Evolutionary conservation across 352 stramenopile genomes (phyloP).

Genomic region (Globisporangium abappressorium): DNA sequence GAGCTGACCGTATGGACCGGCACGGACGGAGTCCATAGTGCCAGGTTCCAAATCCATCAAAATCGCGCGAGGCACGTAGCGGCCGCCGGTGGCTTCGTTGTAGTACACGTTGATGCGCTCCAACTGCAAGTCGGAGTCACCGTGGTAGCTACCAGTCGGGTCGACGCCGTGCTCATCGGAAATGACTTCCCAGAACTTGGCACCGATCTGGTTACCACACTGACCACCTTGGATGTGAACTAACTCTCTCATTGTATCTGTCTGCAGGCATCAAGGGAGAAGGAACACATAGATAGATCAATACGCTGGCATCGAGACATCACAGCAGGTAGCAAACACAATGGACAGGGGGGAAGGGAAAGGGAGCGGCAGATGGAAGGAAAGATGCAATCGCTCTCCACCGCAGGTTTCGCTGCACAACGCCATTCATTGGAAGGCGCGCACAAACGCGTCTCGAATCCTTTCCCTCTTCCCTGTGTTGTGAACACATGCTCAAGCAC

Average conservation of each 20-base stretch:
- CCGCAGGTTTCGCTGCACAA: background rate
- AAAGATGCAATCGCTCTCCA: conserved; percentile 5
- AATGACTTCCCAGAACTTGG: conserved; percentile 98
- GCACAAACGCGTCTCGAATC: background rate
- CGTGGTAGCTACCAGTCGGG: conserved; percentile 91
- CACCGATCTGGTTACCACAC: conserved; percentile 99
- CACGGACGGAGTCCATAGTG: conserved; percentile 98
- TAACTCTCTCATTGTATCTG: conserved; percentile 91
- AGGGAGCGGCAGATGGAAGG: conserved; percentile 1
- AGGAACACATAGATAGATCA: conserved; percentile 5
- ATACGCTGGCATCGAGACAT: background rate
- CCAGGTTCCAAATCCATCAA: conserved; percentile 99
- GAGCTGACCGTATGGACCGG: conserved; percentile 94
- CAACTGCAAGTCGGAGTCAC: conserved; percentile 96
- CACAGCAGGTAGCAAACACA: background rate
- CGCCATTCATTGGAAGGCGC: background rate
- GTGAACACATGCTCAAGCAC: background rate
- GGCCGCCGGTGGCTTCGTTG: conserved; percentile 96
- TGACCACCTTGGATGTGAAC: conserved; percentile 98
- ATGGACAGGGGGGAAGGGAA: background rate
- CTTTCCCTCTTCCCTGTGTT: background rate
- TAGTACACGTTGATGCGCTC: conserved; percentile 99
- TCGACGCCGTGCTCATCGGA: conserved; percentile 96
- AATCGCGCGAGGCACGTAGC: conserved; percentile 97
- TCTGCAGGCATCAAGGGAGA: conserved; percentile 23